Base-by-base conservation (phyloP, 108 stramenopile species). In the Nitzschia sp. region DNA sequence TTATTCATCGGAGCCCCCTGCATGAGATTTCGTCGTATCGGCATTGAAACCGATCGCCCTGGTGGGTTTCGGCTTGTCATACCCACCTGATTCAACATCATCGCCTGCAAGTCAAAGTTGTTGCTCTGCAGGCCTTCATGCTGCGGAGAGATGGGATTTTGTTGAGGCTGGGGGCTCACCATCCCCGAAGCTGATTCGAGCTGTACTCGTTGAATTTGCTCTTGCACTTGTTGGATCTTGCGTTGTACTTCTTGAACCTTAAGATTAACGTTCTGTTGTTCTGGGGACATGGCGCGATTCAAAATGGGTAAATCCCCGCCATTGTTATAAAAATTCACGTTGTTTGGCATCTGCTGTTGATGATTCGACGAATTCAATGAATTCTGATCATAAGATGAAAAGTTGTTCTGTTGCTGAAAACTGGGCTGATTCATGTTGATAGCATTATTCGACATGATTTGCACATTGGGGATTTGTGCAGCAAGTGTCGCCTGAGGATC, bases 191-290 rank as follows among this genome's bases (percentile, higher is more conserved):
- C 19, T 13, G 67, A 57, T 21, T 60, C 28, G 24, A 49, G 54
- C 47, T 70, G 69, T 4, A 70, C 69, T 33, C 42, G 15, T 35
- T 70, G 46, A 36, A 70, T 70, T 33, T 70, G 58, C n/a, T 56
- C n/a, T 25, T 70, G 69, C 4, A 70, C 69, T 34, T 70, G 57
- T 46, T 59, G 59, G 25, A 60, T 59, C 32, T 70, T 31, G 0
- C 25, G 46, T 19, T 70, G 69, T 17, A 60, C 54, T 70, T 70
- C 58, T 60, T 70, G 69, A 8, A 70, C 47, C 26, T 35, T 23
- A 13, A 59, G 11, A 34, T 24, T 47, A 38, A 70, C 32, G 1
- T 24, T 11, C 32, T 29, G 35, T 13, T 35, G 34, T 28, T 68
- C 32, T 31, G 24, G 54, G 2, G 24, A 26, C 27, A 49, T 6